These are phyloP conservation scores for Pseudogymnoascus sp. DNA, from an alignment of 2,329 filamentous ascomycete genomes.

Conservation along the genomic window DNA sequence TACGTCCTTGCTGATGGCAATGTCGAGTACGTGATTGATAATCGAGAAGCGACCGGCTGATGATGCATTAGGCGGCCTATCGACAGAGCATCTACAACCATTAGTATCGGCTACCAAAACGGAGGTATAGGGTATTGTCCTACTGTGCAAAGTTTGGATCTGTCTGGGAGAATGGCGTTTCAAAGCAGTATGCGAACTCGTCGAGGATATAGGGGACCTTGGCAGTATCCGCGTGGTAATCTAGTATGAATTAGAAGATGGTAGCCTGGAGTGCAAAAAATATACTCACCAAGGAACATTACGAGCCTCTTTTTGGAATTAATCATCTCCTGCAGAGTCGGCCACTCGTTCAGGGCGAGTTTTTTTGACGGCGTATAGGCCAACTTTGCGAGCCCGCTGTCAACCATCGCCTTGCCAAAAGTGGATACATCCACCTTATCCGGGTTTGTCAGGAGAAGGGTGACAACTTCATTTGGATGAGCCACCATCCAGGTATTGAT, in stretches of 20 bases:
- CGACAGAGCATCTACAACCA: slow-evolving; percentile 48
- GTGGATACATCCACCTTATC: slow-evolving; percentile 47
- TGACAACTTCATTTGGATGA: slow-evolving; percentile 53
- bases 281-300: slow-evolving; percentile 55
- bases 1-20: slow-evolving; percentile 32
- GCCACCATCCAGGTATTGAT: slow-evolving; percentile 52
- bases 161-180: slow-evolving; percentile 61
- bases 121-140: neutral
- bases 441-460: slow-evolving; percentile 53
- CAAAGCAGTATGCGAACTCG: slow-evolving; percentile 60
- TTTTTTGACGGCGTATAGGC: slow-evolving; percentile 22
- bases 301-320: slow-evolving; percentile 53
- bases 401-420: slow-evolving; percentile 34
- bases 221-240: slow-evolving; percentile 45
- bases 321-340: slow-evolving; percentile 61
- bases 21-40: slow-evolving; percentile 58
- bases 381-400: slow-evolving; percentile 19
- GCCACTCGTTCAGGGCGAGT: slow-evolving; percentile 49
- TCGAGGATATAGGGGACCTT: slow-evolving; percentile 54
- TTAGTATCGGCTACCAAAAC: neutral
- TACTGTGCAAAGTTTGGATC: slow-evolving; percentile 43
- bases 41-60: slow-evolving; percentile 42
- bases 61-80: slow-evolving; percentile 46
- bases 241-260: slow-evolving; percentile 32
- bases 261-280: neutral